These are phyloP conservation scores for Lenzites betulinus DNA, from an alignment of 768 basidiomycete genomes.

Conservation along the genomic window DNA sequence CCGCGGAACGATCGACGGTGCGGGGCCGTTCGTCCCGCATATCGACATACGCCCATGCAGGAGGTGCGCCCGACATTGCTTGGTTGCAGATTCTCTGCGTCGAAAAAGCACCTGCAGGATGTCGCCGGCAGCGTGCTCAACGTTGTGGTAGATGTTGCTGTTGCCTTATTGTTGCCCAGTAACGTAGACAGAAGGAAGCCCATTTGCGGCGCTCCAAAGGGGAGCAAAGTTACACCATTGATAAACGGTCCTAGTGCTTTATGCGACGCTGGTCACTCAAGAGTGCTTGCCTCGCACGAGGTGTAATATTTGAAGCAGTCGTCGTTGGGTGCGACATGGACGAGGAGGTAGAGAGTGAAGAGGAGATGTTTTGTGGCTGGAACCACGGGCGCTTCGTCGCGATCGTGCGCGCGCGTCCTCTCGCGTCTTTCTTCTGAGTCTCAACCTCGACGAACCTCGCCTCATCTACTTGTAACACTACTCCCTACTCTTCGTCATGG, in stretches of 20 bases:
- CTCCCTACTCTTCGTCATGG: constrained; percentile 41
- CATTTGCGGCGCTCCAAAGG: too few relatives aligned
- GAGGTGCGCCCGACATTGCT: neutral
- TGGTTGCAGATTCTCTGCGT: neutral
- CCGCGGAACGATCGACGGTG: neutral
- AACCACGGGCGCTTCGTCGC: neutral
- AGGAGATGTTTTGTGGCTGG: neutral
- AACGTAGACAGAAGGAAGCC: too few relatives aligned
- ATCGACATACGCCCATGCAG: constrained; percentile 11
- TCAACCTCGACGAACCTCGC: neutral
- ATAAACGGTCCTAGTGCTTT: too few relatives aligned
- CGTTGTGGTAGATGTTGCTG: neutral
- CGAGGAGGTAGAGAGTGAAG: too few relatives aligned
- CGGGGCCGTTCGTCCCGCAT: constrained; percentile 5
- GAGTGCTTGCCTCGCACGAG: too few relatives aligned
- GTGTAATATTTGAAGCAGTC: too few relatives aligned
- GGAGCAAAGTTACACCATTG: too few relatives aligned
- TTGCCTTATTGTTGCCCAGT: too few relatives aligned
- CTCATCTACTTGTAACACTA: neutral
- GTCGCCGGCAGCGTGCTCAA: too few relatives aligned
- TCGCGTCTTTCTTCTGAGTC: neutral
- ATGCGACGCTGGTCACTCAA: too few relatives aligned
- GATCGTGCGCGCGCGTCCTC: neutral
- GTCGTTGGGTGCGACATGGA: neutral
- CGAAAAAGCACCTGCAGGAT: neutral